These are phyloP conservation scores for Geotrichum candidum DNA, from an alignment of 1,139 yeast species.

Conservation along the genomic window DNA sequence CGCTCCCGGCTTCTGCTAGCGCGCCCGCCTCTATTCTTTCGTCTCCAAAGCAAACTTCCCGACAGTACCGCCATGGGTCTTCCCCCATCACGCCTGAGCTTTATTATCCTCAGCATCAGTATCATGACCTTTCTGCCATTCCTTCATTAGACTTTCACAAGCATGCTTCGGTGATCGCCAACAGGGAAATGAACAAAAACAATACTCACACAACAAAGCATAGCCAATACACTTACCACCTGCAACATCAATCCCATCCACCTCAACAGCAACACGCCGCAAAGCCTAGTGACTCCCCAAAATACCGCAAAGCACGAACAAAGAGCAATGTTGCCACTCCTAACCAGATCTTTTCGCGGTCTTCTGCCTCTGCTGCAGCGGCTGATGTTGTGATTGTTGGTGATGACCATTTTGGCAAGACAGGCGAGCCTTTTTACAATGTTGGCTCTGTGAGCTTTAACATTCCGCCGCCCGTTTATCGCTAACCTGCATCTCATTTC, in stretches of 20 bases:
- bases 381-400: not conserved
- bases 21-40: not conserved
- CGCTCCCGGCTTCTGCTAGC: not conserved
- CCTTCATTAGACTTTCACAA: not conserved
- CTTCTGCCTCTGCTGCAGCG: not conserved
- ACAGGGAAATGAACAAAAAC: not conserved
- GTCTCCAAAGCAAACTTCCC: not conserved
- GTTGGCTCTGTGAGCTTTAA: not conserved
- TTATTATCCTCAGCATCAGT: not conserved
- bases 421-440: not conserved
- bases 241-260: not conserved
- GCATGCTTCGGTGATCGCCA: not conserved
- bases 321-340: slow-evolving; percentile 11
- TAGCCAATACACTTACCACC: not conserved
- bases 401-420: not conserved
- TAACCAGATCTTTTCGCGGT: slow-evolving; percentile 1
- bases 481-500: not conserved
- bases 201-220: not conserved
- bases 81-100: not conserved
- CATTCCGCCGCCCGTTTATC: not conserved
- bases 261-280: not conserved
- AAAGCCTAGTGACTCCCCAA: not conserved
- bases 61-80: not conserved
- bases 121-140: not conserved
- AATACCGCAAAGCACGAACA: not conserved